A percentile compares a stretch with the other conserved stretches of the same genome.
phyloP scores from a whole-genome alignment of 129 eudicot genomes.

The Flaveria bidentis region DNA sequence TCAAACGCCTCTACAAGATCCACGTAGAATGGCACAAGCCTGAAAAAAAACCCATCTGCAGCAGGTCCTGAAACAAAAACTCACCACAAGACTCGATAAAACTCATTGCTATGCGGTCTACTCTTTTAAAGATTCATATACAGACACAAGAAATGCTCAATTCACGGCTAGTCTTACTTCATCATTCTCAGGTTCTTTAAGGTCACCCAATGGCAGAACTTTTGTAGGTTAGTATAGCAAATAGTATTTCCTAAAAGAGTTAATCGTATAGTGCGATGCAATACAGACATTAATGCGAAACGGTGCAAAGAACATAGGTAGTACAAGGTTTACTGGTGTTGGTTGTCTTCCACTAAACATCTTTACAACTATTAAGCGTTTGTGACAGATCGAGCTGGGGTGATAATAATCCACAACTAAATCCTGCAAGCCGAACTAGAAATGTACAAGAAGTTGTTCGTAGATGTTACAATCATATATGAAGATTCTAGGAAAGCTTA shows the following conservation, averaged over 20 bases:
- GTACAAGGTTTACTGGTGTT: slow-evolving; percentile 59
- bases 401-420: slow-evolving; percentile 42
- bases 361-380: slow-evolving; percentile 24
- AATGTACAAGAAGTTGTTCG: slow-evolving; percentile 32
- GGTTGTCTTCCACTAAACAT: slow-evolving; percentile 51
- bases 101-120: slow-evolving; percentile 40
- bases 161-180: slow-evolving; percentile 33
- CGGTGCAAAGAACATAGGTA: slow-evolving; percentile 51
- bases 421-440: slow-evolving; percentile 42
- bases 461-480: slow-evolving; percentile 40
- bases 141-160: slow-evolving; percentile 57
- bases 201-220: slow-evolving; percentile 41
- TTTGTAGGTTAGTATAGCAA: slow-evolving; percentile 33
- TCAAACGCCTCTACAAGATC: background rate
- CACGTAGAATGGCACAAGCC: background rate
- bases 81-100: slow-evolving; percentile 19
- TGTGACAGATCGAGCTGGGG: slow-evolving; percentile 48
- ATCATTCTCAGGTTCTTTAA: slow-evolving; percentile 20
- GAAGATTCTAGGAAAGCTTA: slow-evolving; percentile 55
- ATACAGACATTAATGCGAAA: slow-evolving; percentile 40
- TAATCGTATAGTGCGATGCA: too few species aligned
- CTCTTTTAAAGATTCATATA: slow-evolving; percentile 62
- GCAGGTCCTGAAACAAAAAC: background rate
- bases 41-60: background rate
- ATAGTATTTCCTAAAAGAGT: background rate